Base-by-base conservation (phyloP, 164 flowering plant species). In the Protea cynaroides region DNA sequence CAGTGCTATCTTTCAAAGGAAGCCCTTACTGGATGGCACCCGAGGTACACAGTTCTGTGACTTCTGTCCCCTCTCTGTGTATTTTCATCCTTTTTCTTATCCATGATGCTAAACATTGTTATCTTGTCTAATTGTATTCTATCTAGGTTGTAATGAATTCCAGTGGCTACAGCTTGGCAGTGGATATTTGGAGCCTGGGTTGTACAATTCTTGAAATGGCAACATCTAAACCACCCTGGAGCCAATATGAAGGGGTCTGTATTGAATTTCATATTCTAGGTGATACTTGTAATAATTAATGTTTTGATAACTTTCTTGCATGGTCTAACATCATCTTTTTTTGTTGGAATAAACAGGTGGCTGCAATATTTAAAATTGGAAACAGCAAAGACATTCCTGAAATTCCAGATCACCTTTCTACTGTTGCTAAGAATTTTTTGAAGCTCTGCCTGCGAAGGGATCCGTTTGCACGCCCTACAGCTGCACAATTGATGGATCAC, bases 1-100 rank as follows among this genome's bases (percentile, higher is more conserved):
- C 92, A n/a, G 79, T 90, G 84, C 84, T 92, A 50, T 92, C 98
- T 67, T 92, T 90, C 79, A 92, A 88, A 71, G 98, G 96, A 69
- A 92, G 96, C 75, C 96, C 96, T 49, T 92, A 89, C 66, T 92
- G 98, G 98, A 92, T 92, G 97, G 97, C 98, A 40, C 98, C 98
- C 47, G 98, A 92, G 97, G 98, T 92, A 59, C 62, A 58, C 59
- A 61, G 57, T 52, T 63, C 60, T 56, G 38, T n/a, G 15, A 14
- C 18, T 52, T 63, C 60, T 56, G 38, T n/a, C n/a, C 19, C 18
- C 50, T n/a, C 56, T 14, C 3, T 25, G 14, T 1, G 11, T 38
- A 8, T 11, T 53, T 19, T 25, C 12, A 34, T 14, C 40, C 29
- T 61, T 60, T 8, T 2, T 49, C 51, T 5, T 44, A 8, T 25